Base-by-base conservation (phyloP, 202 grass and related monocot species). In the Schoenoplectus triqueter region DNA sequence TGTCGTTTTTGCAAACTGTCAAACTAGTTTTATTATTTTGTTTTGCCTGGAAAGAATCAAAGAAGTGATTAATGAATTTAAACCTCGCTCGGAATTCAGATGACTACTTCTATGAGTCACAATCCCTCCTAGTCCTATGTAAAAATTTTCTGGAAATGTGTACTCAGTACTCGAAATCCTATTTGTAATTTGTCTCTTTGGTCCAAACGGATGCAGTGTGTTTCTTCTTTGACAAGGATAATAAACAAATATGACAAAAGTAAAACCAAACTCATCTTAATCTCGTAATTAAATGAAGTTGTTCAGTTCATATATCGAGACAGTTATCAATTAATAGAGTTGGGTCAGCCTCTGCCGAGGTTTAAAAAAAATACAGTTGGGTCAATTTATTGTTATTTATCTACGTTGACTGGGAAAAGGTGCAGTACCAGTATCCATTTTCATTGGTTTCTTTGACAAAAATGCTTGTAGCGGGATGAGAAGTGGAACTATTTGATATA, bases 401-500 rank as follows among this genome's bases (percentile, higher is more conserved):
- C 9, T 42, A 78, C 10, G 51, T 78, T 57, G 74, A 78, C 74
- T 60, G 13, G 74, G 13, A 14, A 15, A 60, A 57, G 21, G 73
- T 41, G 51, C 4, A 40, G 51, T 59, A 0, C 10, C 11, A 0
- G 5, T 40, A 31, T 5, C n/a, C 39, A 69, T 18, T 62, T 31
- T 77, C 51, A 57, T 77, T 77, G 10, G 73, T 73, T 18, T 48
- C 14, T 49, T 19, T 72, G 44, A 73, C 39, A 31, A 31, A 31
- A 54, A 49, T 3, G 10, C 9, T 15, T 17, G 9, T 51, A 21
- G n/a, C 5, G 1, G 1, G 73, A 42, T 10, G 13, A 57, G 22
- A 59, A 42, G 21, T 59, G 22, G 21, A 59, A 39, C 73, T 77
- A 77, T 76, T 76, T 76, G 10, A 55, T 56, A 77, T 54, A 59